Conservation (phyloP, 768 basidiomycete species). For the Agrocybe praecox region DNA sequence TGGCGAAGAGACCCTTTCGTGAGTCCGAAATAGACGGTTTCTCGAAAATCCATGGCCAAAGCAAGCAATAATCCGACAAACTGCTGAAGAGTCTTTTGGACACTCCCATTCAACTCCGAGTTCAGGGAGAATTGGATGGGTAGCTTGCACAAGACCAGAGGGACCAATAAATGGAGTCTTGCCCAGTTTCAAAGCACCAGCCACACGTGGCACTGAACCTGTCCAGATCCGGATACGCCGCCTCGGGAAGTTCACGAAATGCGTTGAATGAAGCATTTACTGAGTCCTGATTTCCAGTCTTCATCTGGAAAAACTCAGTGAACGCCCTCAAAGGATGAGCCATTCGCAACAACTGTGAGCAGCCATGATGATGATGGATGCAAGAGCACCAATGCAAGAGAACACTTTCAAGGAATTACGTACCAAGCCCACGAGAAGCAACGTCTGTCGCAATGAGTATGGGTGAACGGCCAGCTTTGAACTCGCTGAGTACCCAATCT, state of each 20-base stretch:
- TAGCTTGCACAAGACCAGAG: conserved; percentile 40
- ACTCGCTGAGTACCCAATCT: conserved; percentile 98
- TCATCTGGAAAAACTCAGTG: conserved; percentile 20
- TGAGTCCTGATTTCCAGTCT: conserved; percentile 19
- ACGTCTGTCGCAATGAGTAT: conserved; percentile 99
- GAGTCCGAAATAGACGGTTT: conserved; percentile 38
- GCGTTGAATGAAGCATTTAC: conserved; percentile 19
- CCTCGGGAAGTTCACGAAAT: conserved; percentile 27
- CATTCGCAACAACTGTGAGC: conserved; percentile 18
- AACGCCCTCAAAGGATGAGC: conserved; percentile 23
- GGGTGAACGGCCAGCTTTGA: conserved; percentile 96
- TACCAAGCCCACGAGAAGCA: conserved; percentile 99
- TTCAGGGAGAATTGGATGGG: conserved; percentile 33
- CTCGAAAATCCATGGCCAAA: conserved; percentile 56
- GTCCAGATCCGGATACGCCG: conserved; percentile 41
- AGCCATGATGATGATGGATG: conserved; percentile 26
- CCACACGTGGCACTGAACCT: conserved; percentile 38
- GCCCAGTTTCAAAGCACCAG: conserved; percentile 32
- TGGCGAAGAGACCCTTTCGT: conserved; percentile 35
- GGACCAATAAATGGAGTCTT: conserved; percentile 20
- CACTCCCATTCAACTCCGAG: conserved; percentile 35
- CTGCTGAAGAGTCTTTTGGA: conserved; percentile 39
- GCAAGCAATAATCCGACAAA: conserved; percentile 54
- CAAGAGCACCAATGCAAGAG: conserved; percentile 27
- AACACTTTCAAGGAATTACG: conserved; percentile 49